A percentile compares a stretch with the other conserved stretches of the same genome.
Conservation (phyloP, 108 stramenopile species). For the Skeletonema potamos region DNA sequence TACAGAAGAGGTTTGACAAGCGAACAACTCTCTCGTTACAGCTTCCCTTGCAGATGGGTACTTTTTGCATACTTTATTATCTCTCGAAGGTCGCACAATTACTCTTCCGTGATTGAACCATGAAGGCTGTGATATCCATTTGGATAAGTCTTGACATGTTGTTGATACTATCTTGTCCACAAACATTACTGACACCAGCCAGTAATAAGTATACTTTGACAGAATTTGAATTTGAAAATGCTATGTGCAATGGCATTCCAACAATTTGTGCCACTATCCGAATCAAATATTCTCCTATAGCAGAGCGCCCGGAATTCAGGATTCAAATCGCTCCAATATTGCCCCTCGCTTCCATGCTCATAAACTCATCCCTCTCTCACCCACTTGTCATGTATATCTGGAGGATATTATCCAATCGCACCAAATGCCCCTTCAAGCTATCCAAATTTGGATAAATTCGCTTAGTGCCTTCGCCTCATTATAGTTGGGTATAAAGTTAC, state of each 20-base stretch:
- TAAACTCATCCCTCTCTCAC: constrained; percentile 35
- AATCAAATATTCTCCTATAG: constrained; percentile 29
- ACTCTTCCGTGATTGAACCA: neutral
- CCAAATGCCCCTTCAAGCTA: constrained; percentile 4
- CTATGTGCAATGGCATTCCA: constrained; percentile 26
- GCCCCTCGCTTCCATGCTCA: neutral
- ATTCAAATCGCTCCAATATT: constrained; percentile 43
- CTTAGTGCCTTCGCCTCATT: neutral
- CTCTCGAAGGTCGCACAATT: neutral
- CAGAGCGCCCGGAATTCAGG: constrained; percentile 46
- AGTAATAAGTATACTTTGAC: constrained; percentile 21
- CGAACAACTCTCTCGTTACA: no score
- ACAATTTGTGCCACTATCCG: constrained; percentile 13
- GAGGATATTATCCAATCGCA: constrained; percentile 31
- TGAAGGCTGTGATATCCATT: neutral
- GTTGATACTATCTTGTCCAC: constrained; percentile 26
- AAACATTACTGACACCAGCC: constrained; percentile 37
- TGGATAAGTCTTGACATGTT: constrained; percentile 11
- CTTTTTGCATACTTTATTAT: neutral
- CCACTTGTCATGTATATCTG: constrained; percentile 28
- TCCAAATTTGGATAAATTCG: constrained; percentile 5
- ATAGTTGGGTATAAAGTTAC: constrained; percentile 6
- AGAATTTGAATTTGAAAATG: neutral
- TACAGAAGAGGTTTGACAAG: no score
- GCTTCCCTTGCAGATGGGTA: neutral